phyloP scores from a whole-genome alignment of 2,329 filamentous ascomycete species.

The Clonostachys solani region DNA sequence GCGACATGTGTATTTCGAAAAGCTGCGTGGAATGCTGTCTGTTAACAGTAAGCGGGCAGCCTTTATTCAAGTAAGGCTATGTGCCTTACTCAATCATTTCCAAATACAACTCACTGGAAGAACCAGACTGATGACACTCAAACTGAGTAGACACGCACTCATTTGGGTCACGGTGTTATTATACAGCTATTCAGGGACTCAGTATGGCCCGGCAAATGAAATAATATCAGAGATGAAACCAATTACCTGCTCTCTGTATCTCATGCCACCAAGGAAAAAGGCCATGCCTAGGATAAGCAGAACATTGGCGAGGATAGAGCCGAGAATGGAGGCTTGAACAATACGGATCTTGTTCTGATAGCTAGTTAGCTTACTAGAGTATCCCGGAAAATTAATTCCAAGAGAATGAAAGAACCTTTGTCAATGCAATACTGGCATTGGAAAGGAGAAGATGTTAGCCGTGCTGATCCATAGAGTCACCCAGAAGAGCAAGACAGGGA shows the following conservation, averaged over 20 bases:
- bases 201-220: neutral
- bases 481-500: neutral
- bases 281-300: slow-evolving; percentile 89
- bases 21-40: slow-evolving; percentile 89
- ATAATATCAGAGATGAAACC: slow-evolving; percentile 9
- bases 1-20: slow-evolving; percentile 62
- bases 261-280: slow-evolving; percentile 80
- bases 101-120: slow-evolving; percentile 58
- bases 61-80: too few species aligned
- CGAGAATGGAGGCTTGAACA: slow-evolving; percentile 84
- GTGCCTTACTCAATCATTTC: neutral
- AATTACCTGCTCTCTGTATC: slow-evolving; percentile 75
- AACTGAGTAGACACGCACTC: slow-evolving; percentile 86
- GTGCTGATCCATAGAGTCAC: neutral
- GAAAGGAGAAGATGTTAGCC: too few species aligned
- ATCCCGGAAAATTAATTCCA: neutral
- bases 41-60: slow-evolving; percentile 15
- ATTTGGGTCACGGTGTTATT: slow-evolving; percentile 95
- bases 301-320: slow-evolving; percentile 85
- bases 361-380: neutral
- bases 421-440: slow-evolving; percentile 62
- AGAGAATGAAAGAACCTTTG: slow-evolving; percentile 41
- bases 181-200: slow-evolving; percentile 57
- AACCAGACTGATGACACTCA: slow-evolving; percentile 85
- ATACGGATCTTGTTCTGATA: slow-evolving; percentile 76